Evolutionary conservation across 495 filamentous ascomycete genomes (phyloP), one percentile per base, ranked within the genome.

Genomic region (Achaetomiella virescens): DNA sequence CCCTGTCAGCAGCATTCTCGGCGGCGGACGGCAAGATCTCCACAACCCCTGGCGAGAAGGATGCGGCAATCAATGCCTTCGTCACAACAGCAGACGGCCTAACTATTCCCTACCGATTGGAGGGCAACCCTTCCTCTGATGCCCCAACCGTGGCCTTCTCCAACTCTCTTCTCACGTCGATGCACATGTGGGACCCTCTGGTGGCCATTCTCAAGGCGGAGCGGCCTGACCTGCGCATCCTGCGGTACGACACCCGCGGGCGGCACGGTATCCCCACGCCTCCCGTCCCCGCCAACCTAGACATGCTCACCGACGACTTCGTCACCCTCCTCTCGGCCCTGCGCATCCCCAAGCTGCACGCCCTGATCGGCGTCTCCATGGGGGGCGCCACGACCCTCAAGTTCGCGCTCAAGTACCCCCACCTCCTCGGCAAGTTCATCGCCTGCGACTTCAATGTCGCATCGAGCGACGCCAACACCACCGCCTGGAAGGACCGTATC

Each of bases 381-480:
- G 89, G 89, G 58, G 89, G 88, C 41, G 84, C 84, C 12, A 91
- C 88, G 4, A 76, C 82, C 0, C 75, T 93, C 42, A 84, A 86
- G 59, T 81, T 84, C 48, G 82, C 86, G 1, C 77, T 91, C 21
- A 79, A 77, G 22, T 79, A 89, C 61, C 86, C 87, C 0, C 57
- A 70, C 0, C 72, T 78, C 35, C 63, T 91, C 5, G 72, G 54
- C 15, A 72, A 72, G 7, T 87, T 91, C 69, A 73, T 91, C 35
- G 77, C 85, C 10, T 91, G 88, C 71, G 89, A 91, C 69, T 91
- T 88, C 62, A 90, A 87, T 67, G 79, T 79, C 6, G 76, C 81
- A 8, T 78, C 79, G 0, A 84, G 84, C 41, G 73, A 83, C 31
- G 82, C 83, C 18, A 91, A 91, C 71, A 80, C 80, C 7, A 80